phyloP scores from a whole-genome alignment of 1,284 basidiomycete genomes.

The Microbotryum scabiosae region DNA sequence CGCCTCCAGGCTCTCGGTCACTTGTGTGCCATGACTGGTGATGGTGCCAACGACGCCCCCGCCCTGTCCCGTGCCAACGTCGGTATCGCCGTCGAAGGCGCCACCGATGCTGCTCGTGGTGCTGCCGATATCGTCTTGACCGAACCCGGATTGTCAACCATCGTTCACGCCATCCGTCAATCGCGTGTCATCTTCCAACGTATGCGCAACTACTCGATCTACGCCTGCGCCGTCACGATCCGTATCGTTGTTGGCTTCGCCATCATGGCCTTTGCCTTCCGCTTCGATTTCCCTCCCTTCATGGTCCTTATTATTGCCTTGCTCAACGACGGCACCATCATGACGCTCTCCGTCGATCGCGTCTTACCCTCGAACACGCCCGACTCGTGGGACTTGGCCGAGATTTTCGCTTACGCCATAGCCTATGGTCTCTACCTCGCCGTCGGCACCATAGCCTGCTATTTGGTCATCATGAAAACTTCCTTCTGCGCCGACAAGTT shows the following conservation, averaged over 20 bases:
- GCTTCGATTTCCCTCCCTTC: constrained; percentile 98
- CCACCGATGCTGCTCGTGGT: constrained; percentile 88
- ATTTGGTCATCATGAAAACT: constrained; percentile 77
- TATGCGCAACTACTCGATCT: constrained; percentile 92
- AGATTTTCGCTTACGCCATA: constrained; percentile 91
- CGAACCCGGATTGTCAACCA: constrained; percentile 91
- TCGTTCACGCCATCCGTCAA: constrained; percentile 90
- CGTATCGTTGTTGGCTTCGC: constrained; percentile 98
- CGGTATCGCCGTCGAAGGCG: constrained; percentile 95
- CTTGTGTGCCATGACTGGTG: constrained; percentile 60
- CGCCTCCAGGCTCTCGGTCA: constrained; percentile 71
- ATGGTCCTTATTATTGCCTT: constrained; percentile 97
- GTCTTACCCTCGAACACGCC: constrained; percentile 77
- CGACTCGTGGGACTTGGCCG: constrained; percentile 90
- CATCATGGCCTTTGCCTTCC: constrained; percentile 88
- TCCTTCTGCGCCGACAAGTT: constrained; percentile 84
- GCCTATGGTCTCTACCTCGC: constrained; percentile 93
- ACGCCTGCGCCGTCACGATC: constrained; percentile 38
- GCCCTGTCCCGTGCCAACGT: constrained; percentile 89
- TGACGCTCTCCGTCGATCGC: constrained; percentile 92
- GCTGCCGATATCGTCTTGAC: constrained; percentile 92
- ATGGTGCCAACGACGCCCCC: constrained; percentile 93
- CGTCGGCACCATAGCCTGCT: constrained; percentile 71
- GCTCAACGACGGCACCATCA: constrained; percentile 96
- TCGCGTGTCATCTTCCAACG: constrained; percentile 95